A percentile compares a stretch with the other conserved stretches of the same genome.
Evolutionary conservation across 768 basidiomycete genomes (phyloP).

Genomic region (Glaciozyma martinii): DNA sequence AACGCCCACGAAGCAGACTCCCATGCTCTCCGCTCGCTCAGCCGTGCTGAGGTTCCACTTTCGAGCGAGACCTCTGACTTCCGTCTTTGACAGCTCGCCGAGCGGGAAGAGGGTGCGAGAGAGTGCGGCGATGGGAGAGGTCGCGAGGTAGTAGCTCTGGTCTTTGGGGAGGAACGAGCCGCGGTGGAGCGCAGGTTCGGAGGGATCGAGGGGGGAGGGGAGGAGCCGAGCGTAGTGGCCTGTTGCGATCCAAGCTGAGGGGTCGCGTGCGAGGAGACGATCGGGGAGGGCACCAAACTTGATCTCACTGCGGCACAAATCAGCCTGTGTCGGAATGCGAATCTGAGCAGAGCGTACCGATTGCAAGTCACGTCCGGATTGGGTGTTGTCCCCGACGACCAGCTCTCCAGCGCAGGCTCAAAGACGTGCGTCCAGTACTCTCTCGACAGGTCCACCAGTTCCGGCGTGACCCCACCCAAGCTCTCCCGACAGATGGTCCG

Average conservation of each 20-base stretch:
- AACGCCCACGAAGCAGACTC: constrained; percentile 87
- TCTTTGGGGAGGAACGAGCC: constrained; percentile 61
- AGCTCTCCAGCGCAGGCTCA: constrained; percentile 66
- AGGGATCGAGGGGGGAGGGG: constrained; percentile 37
- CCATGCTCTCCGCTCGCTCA: constrained; percentile 75
- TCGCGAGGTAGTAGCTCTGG: constrained; percentile 81
- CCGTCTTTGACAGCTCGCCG: constrained; percentile 54
- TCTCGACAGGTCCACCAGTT: constrained; percentile 70
- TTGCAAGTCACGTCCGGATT: constrained; percentile 95
- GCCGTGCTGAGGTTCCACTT: constrained; percentile 61
- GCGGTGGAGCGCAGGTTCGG: constrained; percentile 43
- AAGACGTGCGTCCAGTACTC: constrained; percentile 91
- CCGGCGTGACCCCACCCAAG: constrained; percentile 61
- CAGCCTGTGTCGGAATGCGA: neutral
- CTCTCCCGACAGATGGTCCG: constrained; percentile 59
- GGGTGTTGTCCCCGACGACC: constrained; percentile 72
- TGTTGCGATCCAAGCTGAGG: constrained; percentile 61
- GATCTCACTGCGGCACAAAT: constrained; percentile 55
- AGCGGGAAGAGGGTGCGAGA: constrained; percentile 63
- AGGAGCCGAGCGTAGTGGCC: constrained; percentile 82
- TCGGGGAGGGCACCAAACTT: constrained; percentile 81
- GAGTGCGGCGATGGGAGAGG: constrained; percentile 1
- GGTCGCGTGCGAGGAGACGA: constrained; percentile 43
- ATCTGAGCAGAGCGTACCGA: constrained; percentile 44
- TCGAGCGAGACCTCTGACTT: constrained; percentile 64